Base-by-base conservation (phyloP, 345 rosid species). In the Psidium friedrichsthalianum region DNA sequence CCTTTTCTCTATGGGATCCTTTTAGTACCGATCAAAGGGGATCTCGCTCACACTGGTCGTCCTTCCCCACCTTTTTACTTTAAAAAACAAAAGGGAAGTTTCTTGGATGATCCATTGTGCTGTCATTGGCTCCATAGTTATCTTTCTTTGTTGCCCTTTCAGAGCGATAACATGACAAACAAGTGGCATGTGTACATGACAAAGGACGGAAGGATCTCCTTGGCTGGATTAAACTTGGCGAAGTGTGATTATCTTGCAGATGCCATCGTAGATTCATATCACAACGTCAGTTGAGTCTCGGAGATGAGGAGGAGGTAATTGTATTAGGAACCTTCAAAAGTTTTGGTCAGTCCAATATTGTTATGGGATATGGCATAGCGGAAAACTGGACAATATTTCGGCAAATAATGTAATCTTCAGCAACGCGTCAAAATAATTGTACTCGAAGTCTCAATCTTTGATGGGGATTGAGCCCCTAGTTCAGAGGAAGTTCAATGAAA, bases 121-220 rank as follows among this genome's bases (percentile, higher is more conserved):
- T 55, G 53, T 15, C 53, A 8, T 12, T 16, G 6, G 40, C 85
- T 42, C 3, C 51, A 11, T 11, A 78, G 24, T 18, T 64, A 14
- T 69, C 76, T 64, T 7, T 85, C 74, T 56, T 4, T 4, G 10
- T 74, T 55, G 18, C 29, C 82, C 3, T 58, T 40, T 74, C 81
- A 94, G 98, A 94, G 96, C 8, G 98, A 97, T 15, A 94, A 95
- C 85, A 97, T 97, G 99, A 95, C 96, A 29, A 85, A 90, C 88
- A 95, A 95, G 88, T 97, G 99, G 98, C 99, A 93, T 81, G 88
- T 97, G 24, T 97, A 95, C 93, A 93, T 97, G 98, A 95, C 98
- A 8, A 95, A 95, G 92, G 99, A 95, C 11, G 99, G 99, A 88
- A 93, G 98, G 54, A 97, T 97, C 88, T 95, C 98, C 13, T 84